Base-by-base conservation (phyloP, 2,329 filamentous ascomycete species). In the Chrysosporium keratinophilum region DNA sequence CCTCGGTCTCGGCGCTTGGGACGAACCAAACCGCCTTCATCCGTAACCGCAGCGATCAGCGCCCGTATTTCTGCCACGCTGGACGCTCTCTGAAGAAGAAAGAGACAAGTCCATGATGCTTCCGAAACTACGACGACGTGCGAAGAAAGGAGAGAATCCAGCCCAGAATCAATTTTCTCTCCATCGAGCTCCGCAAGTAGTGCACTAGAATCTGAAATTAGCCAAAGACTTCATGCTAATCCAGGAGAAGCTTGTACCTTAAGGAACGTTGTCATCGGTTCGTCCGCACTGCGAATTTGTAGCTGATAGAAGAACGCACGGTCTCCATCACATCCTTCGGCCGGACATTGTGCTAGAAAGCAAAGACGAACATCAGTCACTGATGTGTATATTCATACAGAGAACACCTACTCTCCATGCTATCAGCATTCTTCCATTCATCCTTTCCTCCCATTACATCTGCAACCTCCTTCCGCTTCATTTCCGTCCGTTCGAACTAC, bases 191-290 rank as follows among this genome's bases (percentile, higher is more conserved):
- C 67, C 68, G 58, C 74, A 76, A 48, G 68, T 66, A 37, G 69
- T 72, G 64, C 74, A 76, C 73, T 75, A 55, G 57, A 28, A 52
- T 20, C n/a, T 37, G n/a, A 43, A 44, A n/a, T 51, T 14, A 56
- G 52, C 35, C n/a, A 44, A 39, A 10, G 14, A 41, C 11, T 33
- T 28, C 10, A 19, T 15, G 34, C 45, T 14, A 9, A 1, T 2
- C 23, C 3, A 28, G 14, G 14, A 11, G n/a, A 35, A 3, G 34
- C 41, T 64, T 71, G 53, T 65, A 88, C 86, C 80, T 89, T 93
- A 73, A 85, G 94, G 72, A 97, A 97, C 57, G 83, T 91, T 61
- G 93, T 98, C 87, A 95, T 96, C 57, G 93, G 93, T 77, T 98
- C 93, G 73, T 98, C 93, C 50, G 93, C 93, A 76, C 88, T 95